phyloP scores from a whole-genome alignment of 306 rosid species.

The Amphicarpaea edgeworthii region DNA sequence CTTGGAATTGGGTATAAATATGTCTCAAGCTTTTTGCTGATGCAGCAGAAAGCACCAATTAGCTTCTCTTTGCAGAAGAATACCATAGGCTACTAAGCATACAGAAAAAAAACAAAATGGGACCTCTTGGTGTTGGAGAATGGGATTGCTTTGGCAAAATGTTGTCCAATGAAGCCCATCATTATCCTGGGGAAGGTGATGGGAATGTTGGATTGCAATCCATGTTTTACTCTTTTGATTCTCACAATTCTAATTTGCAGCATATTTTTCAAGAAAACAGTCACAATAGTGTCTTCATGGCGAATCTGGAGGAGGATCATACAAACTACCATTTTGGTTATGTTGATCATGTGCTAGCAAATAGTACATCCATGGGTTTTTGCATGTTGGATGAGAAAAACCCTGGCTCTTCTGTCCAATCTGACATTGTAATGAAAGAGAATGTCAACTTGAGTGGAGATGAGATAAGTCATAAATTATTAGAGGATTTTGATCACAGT shows the following conservation, averaged over 20 bases:
- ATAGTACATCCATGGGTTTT: slow-evolving; percentile 13
- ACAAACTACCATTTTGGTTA: background rate
- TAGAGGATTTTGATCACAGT: slow-evolving; percentile 41
- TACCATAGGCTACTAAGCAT: slow-evolving; percentile 5
- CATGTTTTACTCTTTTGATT: slow-evolving; percentile 4
- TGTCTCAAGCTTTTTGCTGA: slow-evolving; percentile 37
- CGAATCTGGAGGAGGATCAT: slow-evolving; percentile 40
- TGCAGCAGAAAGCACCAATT: background rate
- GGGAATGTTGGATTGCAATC: slow-evolving; percentile 45
- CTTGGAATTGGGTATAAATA: slow-evolving; percentile 46
- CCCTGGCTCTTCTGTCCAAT: slow-evolving; percentile 45
- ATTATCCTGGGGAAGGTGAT: slow-evolving; percentile 21
- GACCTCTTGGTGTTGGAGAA: slow-evolving; percentile 69
- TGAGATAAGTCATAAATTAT: slow-evolving; percentile 27
- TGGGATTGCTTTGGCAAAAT: slow-evolving; percentile 59
- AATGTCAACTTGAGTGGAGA: slow-evolving; percentile 36
- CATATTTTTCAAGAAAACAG: slow-evolving; percentile 55
- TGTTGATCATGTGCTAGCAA: slow-evolving; percentile 2
- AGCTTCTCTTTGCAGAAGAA: background rate
- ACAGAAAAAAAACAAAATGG: slow-evolving; percentile 49
- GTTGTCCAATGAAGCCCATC: slow-evolving; percentile 48
- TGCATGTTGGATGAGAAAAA: slow-evolving; percentile 20
- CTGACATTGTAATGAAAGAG: slow-evolving; percentile 50
- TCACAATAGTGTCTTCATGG: slow-evolving; percentile 21
- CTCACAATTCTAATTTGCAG: background rate